Base-by-base conservation (phyloP, 208 protist species). In the Novymonas esmeraldas region DNA sequence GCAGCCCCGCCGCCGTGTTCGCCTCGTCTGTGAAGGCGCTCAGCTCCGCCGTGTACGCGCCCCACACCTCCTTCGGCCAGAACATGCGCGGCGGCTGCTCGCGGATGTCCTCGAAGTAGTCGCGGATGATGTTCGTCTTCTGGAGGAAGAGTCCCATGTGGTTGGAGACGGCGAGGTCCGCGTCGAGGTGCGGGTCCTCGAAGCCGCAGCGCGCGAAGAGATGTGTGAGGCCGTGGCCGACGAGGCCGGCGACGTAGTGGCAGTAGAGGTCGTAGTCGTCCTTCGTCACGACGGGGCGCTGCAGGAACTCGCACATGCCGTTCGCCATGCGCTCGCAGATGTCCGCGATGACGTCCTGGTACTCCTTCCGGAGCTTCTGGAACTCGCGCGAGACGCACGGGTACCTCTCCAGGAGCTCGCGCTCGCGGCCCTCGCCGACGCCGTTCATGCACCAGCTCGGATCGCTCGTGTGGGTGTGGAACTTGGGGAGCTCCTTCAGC, bases 111-210 rank as follows among this genome's bases (percentile, higher is more conserved):
- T 99, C 98, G 29, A 95, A 88, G 69, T 98, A 99, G 85, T 99
- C 98, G 28, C 98, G 87, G 46, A 98, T 98, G 76, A 99, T 99
- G 76, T 99, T 99, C 0, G 95, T 98, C 79, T 99, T 99, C 77
- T 99, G 98, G 59, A 99, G 72, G 58, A 99, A 98, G 16, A 99
- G 87, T 6, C 98, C 98, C 98, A 99, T 99, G 58, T 85, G 72
- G 66, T 98, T 98, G 14, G 94, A 76, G 24, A 85, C 63, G 38
- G 82, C 77, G 10, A 96, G 73, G 39, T 92, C 73, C 1, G 89
- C 56, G 45, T 71, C 80, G 7, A 97, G 49, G 50, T 49, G 49
- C 22, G 75, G 29, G 59, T 90, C 76, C 73, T 98, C 95, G 20
- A 98, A 81, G 38, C 87, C 92, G 61, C 85, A 92, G 34, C 61